Evolutionary conservation across 352 stramenopile genomes (phyloP).

Genomic region (Peronospora farinosa): DNA sequence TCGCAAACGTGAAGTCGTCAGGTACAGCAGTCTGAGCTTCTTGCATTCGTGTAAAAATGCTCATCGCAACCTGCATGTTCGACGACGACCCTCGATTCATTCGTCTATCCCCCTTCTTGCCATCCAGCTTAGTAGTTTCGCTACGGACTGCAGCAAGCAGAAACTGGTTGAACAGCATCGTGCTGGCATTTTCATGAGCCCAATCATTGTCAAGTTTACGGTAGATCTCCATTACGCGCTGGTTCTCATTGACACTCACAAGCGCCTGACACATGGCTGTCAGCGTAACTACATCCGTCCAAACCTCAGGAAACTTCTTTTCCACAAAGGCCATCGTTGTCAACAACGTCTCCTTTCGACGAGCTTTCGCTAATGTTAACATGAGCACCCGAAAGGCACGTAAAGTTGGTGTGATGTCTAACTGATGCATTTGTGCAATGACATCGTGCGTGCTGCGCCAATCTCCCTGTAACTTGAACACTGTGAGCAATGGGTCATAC

Average conservation of each 20-base stretch:
- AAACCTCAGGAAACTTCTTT: slow-evolving; percentile 30
- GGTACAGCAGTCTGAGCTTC: slow-evolving; percentile 29
- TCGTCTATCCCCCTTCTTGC: slow-evolving; percentile 5
- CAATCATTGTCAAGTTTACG: slow-evolving; percentile 33
- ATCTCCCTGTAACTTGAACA: slow-evolving; percentile 55
- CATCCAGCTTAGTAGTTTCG: slow-evolving; percentile 1
- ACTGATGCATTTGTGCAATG: slow-evolving; percentile 61
- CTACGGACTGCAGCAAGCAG: slow-evolving; percentile 39
- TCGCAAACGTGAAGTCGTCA: slow-evolving; percentile 63
- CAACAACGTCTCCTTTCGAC: slow-evolving; percentile 40
- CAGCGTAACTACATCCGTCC: slow-evolving; percentile 41
- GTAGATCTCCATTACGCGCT: slow-evolving; percentile 46
- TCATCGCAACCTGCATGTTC: slow-evolving; percentile 25
- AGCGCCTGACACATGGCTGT: slow-evolving; percentile 66
- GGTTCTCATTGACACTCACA: slow-evolving; percentile 33
- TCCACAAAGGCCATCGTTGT: slow-evolving; percentile 44
- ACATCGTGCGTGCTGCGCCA: slow-evolving; percentile 47
- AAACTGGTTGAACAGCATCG: slow-evolving; percentile 56
- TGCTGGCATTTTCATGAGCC: slow-evolving; percentile 35
- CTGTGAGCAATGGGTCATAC: slow-evolving; percentile 52
- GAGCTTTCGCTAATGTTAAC: slow-evolving; percentile 41
- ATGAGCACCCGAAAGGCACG: slow-evolving; percentile 59
- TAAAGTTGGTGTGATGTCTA: slow-evolving; percentile 39
- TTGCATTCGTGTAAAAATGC: slow-evolving; percentile 45
- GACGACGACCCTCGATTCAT: not conserved